Evolutionary conservation across 2,329 filamentous ascomycete species (phyloP).

Genomic region (Orbilia ellipsospora): DNA sequence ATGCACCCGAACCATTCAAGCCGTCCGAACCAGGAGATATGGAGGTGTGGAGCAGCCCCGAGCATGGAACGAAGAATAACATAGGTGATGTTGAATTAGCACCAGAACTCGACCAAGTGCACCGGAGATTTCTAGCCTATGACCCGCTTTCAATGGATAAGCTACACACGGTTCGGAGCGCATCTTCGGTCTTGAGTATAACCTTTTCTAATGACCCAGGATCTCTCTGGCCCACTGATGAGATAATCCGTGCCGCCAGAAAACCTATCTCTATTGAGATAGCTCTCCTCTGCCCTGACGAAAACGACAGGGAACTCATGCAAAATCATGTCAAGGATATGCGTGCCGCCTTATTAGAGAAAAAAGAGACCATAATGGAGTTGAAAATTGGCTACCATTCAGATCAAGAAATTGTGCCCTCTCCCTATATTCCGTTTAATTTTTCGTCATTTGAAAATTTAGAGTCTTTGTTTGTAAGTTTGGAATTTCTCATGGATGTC

Average conservation of each 20-base stretch:
- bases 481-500: no score
- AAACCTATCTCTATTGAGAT: background rate
- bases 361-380: slow-evolving; percentile 22
- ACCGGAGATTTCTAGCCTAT: slow-evolving; percentile 16
- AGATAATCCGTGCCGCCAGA: slow-evolving; percentile 29
- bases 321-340: slow-evolving; percentile 1
- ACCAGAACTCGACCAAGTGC: background rate
- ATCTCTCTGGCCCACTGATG: slow-evolving; percentile 10
- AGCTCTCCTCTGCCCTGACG: no score
- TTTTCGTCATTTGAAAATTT: no score
- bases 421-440: no score
- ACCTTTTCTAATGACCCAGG: slow-evolving; percentile 29
- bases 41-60: no score
- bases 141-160: slow-evolving; percentile 18
- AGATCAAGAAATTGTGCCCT: no score
- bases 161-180: slow-evolving; percentile 7
- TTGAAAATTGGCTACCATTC: no score
- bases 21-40: no score
- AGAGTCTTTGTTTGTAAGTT: no score
- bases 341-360: slow-evolving; percentile 17
- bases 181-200: slow-evolving; percentile 17
- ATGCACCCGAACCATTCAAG: no score
- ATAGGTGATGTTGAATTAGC: background rate
- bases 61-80: no score
- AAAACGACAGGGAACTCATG: no score